Evolutionary conservation across 2,329 filamentous ascomycete genomes (phyloP).

Genomic region (Aspergillus uvarum): DNA sequence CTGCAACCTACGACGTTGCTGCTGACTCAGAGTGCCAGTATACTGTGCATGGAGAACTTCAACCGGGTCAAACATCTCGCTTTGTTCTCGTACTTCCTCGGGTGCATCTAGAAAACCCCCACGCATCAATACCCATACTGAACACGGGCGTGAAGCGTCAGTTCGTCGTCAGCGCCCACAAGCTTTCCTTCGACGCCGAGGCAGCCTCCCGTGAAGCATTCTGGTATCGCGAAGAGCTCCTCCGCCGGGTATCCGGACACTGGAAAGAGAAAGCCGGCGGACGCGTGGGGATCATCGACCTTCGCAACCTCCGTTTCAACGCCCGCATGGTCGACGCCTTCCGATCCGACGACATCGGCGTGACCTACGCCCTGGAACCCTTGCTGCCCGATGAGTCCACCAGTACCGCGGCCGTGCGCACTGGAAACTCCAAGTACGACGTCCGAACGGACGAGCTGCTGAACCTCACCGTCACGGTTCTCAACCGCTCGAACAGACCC

Average conservation of each 20-base stretch:
- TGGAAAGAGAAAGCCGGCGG: slow-evolving; percentile 66
- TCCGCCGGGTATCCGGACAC: slow-evolving; percentile 67
- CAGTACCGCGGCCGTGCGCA: slow-evolving; percentile 38
- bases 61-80: slow-evolving; percentile 65
- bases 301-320: slow-evolving; percentile 72
- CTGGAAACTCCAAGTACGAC: slow-evolving; percentile 48
- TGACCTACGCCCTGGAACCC: slow-evolving; percentile 51
- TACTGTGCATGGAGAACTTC: slow-evolving; percentile 48
- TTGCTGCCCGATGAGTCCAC: slow-evolving; percentile 26
- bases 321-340: slow-evolving; percentile 79
- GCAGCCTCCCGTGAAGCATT: slow-evolving; percentile 77
- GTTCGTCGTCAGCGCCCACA: slow-evolving; percentile 81
- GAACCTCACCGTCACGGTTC: slow-evolving; percentile 67
- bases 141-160: slow-evolving; percentile 84
- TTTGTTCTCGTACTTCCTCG: slow-evolving; percentile 74
- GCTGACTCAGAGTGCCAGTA: slow-evolving; percentile 26
- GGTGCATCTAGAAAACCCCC: slow-evolving; percentile 72
- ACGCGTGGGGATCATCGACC: slow-evolving; percentile 68
- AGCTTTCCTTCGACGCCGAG: slow-evolving; percentile 76
- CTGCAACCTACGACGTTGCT: not conserved
- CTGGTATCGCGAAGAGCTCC: slow-evolving; percentile 83
- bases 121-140: slow-evolving; percentile 74
- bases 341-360: slow-evolving; percentile 74
- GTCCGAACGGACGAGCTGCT: slow-evolving; percentile 63
- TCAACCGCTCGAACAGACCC: slow-evolving; percentile 67